A percentile compares a stretch with the other conserved stretches of the same genome.
Conservation (phyloP, 2,329 filamentous ascomycete genomes). For the Fusarium albosuccineum region DNA sequence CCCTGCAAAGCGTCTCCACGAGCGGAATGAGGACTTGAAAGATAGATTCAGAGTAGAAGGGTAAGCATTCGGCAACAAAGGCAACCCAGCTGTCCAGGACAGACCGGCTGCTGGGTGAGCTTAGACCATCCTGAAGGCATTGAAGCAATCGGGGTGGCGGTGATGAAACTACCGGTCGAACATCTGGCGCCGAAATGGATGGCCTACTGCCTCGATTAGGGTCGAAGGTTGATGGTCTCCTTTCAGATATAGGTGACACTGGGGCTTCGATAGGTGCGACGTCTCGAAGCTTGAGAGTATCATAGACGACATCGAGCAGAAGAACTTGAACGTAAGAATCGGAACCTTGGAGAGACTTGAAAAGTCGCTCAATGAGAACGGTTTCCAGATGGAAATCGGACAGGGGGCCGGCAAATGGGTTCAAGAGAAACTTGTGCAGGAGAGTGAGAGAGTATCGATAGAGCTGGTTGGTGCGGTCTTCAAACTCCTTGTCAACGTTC, state of each 20-base stretch:
- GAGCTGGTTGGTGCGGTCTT: constrained; percentile 70
- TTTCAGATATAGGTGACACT: constrained; percentile 61
- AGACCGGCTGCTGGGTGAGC: constrained; percentile 77
- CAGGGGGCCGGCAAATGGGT: constrained; percentile 70
- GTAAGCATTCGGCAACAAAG: constrained; percentile 85
- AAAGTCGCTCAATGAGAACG: constrained; percentile 76
- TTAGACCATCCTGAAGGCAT: constrained; percentile 85
- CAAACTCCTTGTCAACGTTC: constrained; percentile 43
- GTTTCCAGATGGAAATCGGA: constrained; percentile 77
- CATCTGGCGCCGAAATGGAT: constrained; percentile 53
- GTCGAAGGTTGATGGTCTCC: constrained; percentile 58
- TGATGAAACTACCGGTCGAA: constrained; percentile 48
- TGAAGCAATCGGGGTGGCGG: constrained; percentile 82
- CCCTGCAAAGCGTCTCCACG: constrained; percentile 87
- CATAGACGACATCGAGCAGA: constrained; percentile 82
- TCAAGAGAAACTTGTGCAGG: constrained; percentile 76
- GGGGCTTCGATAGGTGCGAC: constrained; percentile 55
- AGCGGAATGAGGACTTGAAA: constrained; percentile 93
- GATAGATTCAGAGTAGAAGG: constrained; percentile 84
- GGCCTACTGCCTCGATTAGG: constrained; percentile 55
- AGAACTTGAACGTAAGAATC: constrained; percentile 82
- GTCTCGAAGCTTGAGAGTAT: constrained; percentile 76
- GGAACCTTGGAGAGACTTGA: constrained; percentile 68
- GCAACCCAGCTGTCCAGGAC: constrained; percentile 93
- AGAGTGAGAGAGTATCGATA: constrained; percentile 78